These are phyloP conservation scores for Forsythia suspensa DNA, from an alignment of 257 asterid genomes.

Conservation along the genomic window DNA sequence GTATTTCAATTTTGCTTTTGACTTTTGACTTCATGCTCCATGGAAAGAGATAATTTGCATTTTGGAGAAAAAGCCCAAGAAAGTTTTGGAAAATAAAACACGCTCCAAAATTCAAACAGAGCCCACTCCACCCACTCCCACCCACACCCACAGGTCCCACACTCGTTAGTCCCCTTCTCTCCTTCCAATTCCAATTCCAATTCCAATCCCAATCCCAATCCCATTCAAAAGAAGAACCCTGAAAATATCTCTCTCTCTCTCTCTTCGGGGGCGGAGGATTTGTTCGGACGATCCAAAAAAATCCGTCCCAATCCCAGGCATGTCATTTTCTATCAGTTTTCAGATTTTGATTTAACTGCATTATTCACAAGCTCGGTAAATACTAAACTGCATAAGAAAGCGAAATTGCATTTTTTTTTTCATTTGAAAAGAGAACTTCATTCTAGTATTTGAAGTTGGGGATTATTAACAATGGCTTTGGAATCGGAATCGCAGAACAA, in stretches of 20 bases:
- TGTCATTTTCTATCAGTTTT: conserved; percentile 24
- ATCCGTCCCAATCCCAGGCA: conserved; percentile 43
- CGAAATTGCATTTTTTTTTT: not conserved
- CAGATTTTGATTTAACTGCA: conserved; percentile 11
- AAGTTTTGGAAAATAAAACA: not conserved
- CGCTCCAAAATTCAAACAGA: not conserved
- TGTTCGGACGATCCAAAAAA: conserved; percentile 41
- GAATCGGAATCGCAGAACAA: conserved; percentile 59
- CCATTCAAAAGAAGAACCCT: not conserved
- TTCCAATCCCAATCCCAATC: too few species aligned
- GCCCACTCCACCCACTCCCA: not conserved
- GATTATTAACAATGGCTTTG: conserved; percentile 22
- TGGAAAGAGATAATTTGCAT: not conserved
- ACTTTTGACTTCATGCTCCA: too few species aligned
- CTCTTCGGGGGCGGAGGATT: conserved; percentile 19
- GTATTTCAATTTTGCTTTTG: too few species aligned
- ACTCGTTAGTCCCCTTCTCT: not conserved
- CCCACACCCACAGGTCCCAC: not conserved
- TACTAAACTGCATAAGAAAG: not conserved
- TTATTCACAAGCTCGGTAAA: not conserved
- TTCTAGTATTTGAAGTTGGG: conserved; percentile 3
- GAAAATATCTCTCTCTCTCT: conserved; percentile 27
- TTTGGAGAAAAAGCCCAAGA: not conserved
- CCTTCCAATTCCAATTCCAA: not conserved
- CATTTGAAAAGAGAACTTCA: not conserved